Evolutionary conservation across 352 stramenopile genomes (phyloP).

Genomic region (Phytophthora boehmeriae): DNA sequence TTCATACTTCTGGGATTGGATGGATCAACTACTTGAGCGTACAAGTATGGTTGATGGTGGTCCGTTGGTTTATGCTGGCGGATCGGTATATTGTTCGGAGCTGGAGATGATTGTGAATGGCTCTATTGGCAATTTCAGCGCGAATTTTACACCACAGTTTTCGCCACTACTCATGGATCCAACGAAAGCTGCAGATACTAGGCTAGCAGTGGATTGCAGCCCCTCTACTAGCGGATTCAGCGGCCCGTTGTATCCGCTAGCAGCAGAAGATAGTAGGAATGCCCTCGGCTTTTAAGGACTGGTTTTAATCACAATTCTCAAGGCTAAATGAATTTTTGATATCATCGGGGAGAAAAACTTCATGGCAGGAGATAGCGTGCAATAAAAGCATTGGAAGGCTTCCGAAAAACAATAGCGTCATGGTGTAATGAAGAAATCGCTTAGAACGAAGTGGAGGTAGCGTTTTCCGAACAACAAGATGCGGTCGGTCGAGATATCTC

Average conservation of each 20-base stretch:
- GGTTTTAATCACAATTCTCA: too few relatives aligned
- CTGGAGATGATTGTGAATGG: slow-evolving; percentile 17
- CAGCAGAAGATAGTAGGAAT: slow-evolving; percentile 5
- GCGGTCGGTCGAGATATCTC: too few relatives aligned
- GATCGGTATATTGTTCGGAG: slow-evolving; percentile 7
- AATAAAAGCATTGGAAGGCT: too few relatives aligned
- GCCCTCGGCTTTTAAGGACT: background rate
- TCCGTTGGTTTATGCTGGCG: slow-evolving; percentile 5
- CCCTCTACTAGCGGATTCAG: background rate
- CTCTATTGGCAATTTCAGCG: slow-evolving; percentile 1
- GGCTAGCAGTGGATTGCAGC: slow-evolving; percentile 2
- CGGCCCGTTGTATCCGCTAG: slow-evolving; percentile 3
- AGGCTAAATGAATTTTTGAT: too few relatives aligned
- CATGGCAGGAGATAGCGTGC: too few relatives aligned
- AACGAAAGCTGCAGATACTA: slow-evolving; percentile 3
- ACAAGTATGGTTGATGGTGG: background rate
- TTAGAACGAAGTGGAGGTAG: too few relatives aligned
- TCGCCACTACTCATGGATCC: slow-evolving; percentile 8
- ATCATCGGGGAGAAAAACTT: too few relatives aligned
- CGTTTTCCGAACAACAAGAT: too few relatives aligned
- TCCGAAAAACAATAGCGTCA: too few relatives aligned
- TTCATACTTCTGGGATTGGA: slow-evolving; percentile 18
- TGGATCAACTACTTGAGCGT: slow-evolving; percentile 6
- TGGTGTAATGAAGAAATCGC: too few relatives aligned
- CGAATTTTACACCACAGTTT: background rate